Base-by-base conservation (phyloP, 2,329 filamentous ascomycete genomes). In the Acephala macrosclerotiorum region DNA sequence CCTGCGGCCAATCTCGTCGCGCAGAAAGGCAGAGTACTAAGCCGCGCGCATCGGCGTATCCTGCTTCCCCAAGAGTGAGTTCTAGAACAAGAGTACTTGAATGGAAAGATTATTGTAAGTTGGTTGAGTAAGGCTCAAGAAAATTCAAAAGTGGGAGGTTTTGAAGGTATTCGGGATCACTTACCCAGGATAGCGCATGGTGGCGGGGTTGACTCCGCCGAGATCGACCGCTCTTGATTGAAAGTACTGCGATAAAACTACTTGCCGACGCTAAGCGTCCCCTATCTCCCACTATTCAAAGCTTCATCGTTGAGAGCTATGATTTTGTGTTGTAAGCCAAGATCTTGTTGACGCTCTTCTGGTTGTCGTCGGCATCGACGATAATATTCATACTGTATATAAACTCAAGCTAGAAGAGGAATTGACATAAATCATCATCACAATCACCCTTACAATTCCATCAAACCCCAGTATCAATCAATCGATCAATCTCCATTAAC, bases 131-230 rank as follows among this genome's bases (percentile, higher is more conserved):
- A 45, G 12, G 33, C 25, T 9, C 20, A 25, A 6, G 29, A 26
- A 40, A 36, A 1, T 16, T 36, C 56, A 29, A 66, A 47, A 63
- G 60, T 57, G 56, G 60, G 56, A 60, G 60, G n/a, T 26, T 25
- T 4, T 60, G 53, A 66, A 63, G 60, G 14, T 49, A 51, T 56
- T 66, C 64, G 60, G 64, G 64, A 56, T 60, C 38, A 55, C 55
- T 63, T 62, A 36, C 63, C 63, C 55, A 47, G 33, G 25, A 11
- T 6, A 40, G 59, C 59, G 59, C 53, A 47, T 26, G 22, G 12
- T 6, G 29, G 59, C 59, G 59, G 47, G 42, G 45, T 53, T n/a
- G 25, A 57, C 11, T 36, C 40, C 49, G 26, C 55, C 33, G 40
- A 49, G 60, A 56, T 63, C 33, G 58, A 36, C 33, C n/a, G n/a